phyloP scores from a whole-genome alignment of 139 green algal species.

The Tetradesmus obliquus region DNA sequence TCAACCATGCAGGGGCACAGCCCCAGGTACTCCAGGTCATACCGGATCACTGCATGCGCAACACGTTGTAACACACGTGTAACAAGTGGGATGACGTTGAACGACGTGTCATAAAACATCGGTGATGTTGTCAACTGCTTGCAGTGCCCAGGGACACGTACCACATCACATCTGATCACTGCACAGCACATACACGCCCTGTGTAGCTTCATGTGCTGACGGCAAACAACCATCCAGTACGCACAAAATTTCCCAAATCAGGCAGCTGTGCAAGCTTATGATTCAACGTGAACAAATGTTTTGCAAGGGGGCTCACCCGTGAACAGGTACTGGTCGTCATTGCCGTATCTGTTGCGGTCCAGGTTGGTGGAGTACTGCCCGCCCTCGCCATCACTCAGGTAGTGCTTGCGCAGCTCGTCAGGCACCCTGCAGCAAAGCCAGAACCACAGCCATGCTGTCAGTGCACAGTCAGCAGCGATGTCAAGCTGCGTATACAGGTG shows the following conservation, averaged over 20 bases:
- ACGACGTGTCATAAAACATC: neutral
- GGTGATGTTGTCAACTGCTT: too few species aligned
- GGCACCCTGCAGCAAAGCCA: slow-evolving; percentile 76
- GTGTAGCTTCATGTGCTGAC: too few species aligned
- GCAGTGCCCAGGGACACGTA: too few species aligned
- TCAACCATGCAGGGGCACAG: slow-evolving; percentile 94
- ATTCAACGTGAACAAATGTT: too few species aligned
- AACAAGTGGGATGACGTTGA: neutral
- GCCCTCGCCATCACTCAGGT: slow-evolving; percentile 80
- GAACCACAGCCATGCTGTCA: neutral
- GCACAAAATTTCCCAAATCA: too few species aligned
- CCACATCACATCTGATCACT: too few species aligned
- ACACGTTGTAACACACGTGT: neutral
- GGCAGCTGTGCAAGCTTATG: too few species aligned
- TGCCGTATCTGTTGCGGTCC: slow-evolving; percentile 96
- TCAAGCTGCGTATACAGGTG: neutral
- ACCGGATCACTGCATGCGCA: slow-evolving; percentile 78
- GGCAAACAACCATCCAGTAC: too few species aligned
- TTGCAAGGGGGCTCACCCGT: slow-evolving; percentile 65
- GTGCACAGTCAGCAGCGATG: neutral
- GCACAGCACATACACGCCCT: too few species aligned
- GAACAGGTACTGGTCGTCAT: slow-evolving; percentile 96
- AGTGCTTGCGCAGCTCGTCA: slow-evolving; percentile 92
- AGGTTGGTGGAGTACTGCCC: slow-evolving; percentile 96
- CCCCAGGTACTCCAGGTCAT: slow-evolving; percentile 91